These are phyloP conservation scores for Deinandra increscens DNA, from an alignment of 129 eudicot genomes.

Conservation along the genomic window DNA sequence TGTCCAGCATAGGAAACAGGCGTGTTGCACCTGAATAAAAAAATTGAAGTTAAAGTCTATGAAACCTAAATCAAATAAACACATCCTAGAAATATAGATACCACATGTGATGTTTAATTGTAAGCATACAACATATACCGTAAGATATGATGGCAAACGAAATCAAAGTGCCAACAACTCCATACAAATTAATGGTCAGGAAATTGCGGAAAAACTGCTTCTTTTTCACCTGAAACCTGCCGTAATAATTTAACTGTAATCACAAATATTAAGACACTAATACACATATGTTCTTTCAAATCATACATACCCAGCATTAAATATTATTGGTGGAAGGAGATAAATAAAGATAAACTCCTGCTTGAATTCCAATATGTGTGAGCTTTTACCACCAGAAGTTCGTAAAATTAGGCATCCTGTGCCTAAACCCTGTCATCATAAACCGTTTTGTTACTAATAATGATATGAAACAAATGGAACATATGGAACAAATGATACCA, in stretches of 20 bases:
- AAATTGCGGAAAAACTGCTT: conserved; percentile 80
- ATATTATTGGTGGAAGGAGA: conserved; percentile 89
- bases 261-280: conserved; percentile 10
- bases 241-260: not conserved
- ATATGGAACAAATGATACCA: not conserved
- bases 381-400: conserved; percentile 52
- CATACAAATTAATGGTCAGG: conserved; percentile 59
- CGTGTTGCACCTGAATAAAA: conserved; percentile 51
- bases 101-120: not conserved
- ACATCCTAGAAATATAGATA: not conserved
- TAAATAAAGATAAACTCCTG: conserved; percentile 79
- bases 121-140: conserved; percentile 46
- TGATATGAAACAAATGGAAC: conserved; percentile 3
- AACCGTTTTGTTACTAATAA: not conserved
- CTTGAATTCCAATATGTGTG: conserved; percentile 57
- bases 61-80: not conserved
- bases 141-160: conserved; percentile 69
- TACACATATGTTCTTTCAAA: not conserved
- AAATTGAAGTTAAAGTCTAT: not conserved
- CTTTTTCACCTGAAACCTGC: conserved; percentile 84
- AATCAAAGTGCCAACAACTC: conserved; percentile 78
- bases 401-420: conserved; percentile 49
- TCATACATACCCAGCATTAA: conserved; percentile 78
- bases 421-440: conserved; percentile 58
- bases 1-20: conserved; percentile 43